Evolutionary conservation across 2,329 filamentous ascomycete genomes (phyloP).

Genomic region (Penicillium sp.): DNA sequence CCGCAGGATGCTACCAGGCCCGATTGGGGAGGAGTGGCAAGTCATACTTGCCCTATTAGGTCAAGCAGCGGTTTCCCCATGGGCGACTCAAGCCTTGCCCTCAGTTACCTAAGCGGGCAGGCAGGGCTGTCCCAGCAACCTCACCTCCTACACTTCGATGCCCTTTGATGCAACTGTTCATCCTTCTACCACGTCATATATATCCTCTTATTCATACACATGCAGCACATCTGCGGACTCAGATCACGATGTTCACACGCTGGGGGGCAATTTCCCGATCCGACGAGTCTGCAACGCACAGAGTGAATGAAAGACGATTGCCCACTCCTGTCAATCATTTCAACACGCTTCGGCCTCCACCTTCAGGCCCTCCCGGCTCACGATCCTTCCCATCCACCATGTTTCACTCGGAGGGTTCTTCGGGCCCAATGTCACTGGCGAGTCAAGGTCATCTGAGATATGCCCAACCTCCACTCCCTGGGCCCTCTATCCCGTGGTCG

Average conservation of each 20-base stretch:
- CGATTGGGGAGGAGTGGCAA: background rate
- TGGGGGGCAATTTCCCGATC: background rate
- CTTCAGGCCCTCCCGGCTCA: background rate
- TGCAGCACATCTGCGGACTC: background rate
- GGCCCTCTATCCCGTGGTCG: background rate
- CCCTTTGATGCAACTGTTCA: background rate
- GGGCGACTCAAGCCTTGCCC: background rate
- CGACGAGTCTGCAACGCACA: background rate
- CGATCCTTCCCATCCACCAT: background rate
- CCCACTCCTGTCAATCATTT: background rate
- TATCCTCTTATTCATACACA: background rate
- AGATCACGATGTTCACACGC: background rate
- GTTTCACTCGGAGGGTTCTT: background rate
- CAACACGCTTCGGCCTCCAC: background rate
- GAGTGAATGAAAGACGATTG: background rate
- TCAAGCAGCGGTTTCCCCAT: background rate
- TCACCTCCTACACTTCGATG: background rate
- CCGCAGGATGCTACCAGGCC: background rate
- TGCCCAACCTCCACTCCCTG: background rate
- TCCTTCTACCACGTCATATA: background rate
- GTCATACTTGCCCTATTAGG: background rate
- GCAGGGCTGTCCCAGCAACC: background rate
- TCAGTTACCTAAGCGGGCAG: background rate
- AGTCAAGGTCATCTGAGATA: background rate
- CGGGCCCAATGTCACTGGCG: background rate